phyloP scores from a whole-genome alignment of 495 filamentous ascomycete species.

The Podospora fimiseda region DNA sequence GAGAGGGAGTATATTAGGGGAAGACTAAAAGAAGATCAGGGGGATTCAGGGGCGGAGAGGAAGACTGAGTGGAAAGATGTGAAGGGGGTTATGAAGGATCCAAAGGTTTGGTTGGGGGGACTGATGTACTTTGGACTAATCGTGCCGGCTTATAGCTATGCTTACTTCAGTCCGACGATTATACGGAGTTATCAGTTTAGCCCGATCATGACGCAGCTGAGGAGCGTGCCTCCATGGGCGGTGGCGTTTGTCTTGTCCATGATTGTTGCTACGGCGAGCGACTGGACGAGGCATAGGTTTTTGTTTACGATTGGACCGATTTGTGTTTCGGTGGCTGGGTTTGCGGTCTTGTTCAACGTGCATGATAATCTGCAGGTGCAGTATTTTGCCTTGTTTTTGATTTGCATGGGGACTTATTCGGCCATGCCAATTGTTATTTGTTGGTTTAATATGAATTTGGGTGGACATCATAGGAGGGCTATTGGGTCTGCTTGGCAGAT shows the following conservation, averaged over 20 bases:
- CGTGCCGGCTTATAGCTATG: slow-evolving; percentile 73
- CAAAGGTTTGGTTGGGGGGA: slow-evolving; percentile 63
- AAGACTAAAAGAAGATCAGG: slow-evolving; percentile 72
- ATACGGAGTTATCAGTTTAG: slow-evolving; percentile 60
- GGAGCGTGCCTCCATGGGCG: slow-evolving; percentile 84
- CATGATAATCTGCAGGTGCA: slow-evolving; percentile 49
- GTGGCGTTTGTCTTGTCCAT: slow-evolving; percentile 69
- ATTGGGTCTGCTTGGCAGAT: slow-evolving; percentile 87
- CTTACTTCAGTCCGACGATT: slow-evolving; percentile 70
- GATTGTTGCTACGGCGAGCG: slow-evolving; percentile 61
- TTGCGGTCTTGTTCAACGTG: slow-evolving; percentile 61
- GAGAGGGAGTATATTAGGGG: slow-evolving; percentile 70
- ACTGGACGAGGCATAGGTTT: slow-evolving; percentile 67
- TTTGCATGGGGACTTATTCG: slow-evolving; percentile 57
- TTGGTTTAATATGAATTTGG: slow-evolving; percentile 92
- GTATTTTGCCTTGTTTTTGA: slow-evolving; percentile 70
- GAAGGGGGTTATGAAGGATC: slow-evolving; percentile 66
- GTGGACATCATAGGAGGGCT: slow-evolving; percentile 75
- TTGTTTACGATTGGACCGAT: slow-evolving; percentile 63
- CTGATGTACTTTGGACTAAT: slow-evolving; percentile 89
- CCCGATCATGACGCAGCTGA: slow-evolving; percentile 69
- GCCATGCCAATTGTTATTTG: slow-evolving; percentile 82
- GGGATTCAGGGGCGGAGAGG: slow-evolving; percentile 61
- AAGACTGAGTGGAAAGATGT: slow-evolving; percentile 60
- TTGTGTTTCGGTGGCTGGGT: slow-evolving; percentile 59